A percentile compares a stretch with the other conserved stretches of the same genome.
Evolutionary conservation across 75 land plant species (phyloP).

Genomic region (Selaginella moellendorffii): DNA sequence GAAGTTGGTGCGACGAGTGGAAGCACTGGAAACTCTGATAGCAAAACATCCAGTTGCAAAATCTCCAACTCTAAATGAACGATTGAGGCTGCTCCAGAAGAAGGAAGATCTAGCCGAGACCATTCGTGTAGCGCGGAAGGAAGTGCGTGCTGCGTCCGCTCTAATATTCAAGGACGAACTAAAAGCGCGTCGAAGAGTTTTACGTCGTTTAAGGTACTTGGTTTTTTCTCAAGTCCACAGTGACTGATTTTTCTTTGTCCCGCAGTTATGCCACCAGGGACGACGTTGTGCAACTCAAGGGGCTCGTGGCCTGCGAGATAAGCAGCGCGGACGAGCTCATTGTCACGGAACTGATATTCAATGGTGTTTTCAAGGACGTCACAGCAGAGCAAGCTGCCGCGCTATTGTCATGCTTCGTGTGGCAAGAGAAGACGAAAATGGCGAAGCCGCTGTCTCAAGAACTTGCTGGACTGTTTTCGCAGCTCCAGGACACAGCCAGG

Average conservation of each 20-base stretch:
- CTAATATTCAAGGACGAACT: constrained; percentile 93
- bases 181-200: constrained; percentile 74
- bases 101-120: constrained; percentile 61
- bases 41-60: constrained; percentile 51
- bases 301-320: constrained; percentile 94
- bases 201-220: constrained; percentile 75
- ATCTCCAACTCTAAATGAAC: constrained; percentile 57
- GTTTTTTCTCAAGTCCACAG: background rate
- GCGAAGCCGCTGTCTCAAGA: constrained; percentile 64
- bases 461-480: constrained; percentile 52
- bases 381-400: constrained; percentile 71
- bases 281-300: constrained; percentile 92
- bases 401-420: constrained; percentile 96
- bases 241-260: too few relatives aligned
- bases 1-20: constrained; percentile 57
- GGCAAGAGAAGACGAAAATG: constrained; percentile 87
- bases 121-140: constrained; percentile 50
- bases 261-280: constrained; percentile 79
- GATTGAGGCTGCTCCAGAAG: constrained; percentile 46
- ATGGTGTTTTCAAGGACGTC: constrained; percentile 66
- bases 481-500: constrained; percentile 79
- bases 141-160: constrained; percentile 62
- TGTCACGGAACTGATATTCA: constrained; percentile 78
- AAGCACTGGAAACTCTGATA: constrained; percentile 61
- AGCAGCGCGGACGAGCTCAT: constrained; percentile 89